Conservation (phyloP, 2,329 filamentous ascomycete genomes). For the Fusarium euwallaceae region DNA sequence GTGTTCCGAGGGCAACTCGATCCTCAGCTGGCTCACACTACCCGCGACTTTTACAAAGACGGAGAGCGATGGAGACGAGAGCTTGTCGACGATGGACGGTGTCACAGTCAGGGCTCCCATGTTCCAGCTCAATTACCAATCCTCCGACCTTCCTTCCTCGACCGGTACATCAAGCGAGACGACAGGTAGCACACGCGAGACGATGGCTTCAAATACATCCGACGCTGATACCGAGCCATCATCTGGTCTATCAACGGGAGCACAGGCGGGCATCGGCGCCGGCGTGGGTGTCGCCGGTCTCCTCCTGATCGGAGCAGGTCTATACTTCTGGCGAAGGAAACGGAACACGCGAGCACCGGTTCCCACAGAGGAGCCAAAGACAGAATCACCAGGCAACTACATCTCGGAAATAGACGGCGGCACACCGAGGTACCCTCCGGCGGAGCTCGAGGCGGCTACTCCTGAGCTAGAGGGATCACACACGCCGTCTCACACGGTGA, state of each 20-base stretch:
- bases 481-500: background rate
- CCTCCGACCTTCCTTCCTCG: conserved; percentile 34
- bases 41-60: conserved; percentile 20
- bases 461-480: background rate
- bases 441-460: background rate
- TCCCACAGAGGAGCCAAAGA: background rate
- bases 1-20: background rate
- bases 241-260: conserved; percentile 29
- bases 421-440: background rate
- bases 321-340: conserved; percentile 18
- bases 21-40: conserved; percentile 1
- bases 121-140: conserved; percentile 48
- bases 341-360: background rate
- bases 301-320: conserved; percentile 14
- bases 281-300: conserved; percentile 19
- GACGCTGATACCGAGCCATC: background rate
- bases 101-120: conserved; percentile 46
- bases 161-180: background rate
- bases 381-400: background rate
- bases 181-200: background rate
- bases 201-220: background rate
- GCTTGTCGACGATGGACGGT: background rate
- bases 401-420: background rate
- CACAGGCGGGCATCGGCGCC: conserved; percentile 33
- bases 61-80: background rate